A percentile compares a stretch with the other conserved stretches of the same genome.
Evolutionary conservation across 768 basidiomycete genomes (phyloP).

Genomic region (Agaricus bisporus): DNA sequence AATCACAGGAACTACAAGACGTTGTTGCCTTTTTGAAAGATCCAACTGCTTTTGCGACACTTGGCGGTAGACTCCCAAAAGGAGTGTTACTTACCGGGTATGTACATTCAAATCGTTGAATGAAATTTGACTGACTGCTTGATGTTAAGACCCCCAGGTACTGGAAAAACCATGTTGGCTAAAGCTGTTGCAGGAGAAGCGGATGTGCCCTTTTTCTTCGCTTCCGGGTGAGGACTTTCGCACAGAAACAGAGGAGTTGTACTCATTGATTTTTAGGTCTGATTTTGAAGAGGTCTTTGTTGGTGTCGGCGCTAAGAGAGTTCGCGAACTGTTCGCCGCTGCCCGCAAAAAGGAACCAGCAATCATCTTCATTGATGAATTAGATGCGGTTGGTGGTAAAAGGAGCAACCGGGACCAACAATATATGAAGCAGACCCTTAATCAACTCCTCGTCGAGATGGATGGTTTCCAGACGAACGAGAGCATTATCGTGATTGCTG

Average conservation of each 20-base stretch:
- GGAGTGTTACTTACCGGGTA: conserved; percentile 86
- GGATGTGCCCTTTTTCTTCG: conserved; percentile 95
- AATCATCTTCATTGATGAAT: conserved; percentile 97
- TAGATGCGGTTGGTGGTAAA: conserved; percentile 91
- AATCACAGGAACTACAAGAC: conserved; percentile 80
- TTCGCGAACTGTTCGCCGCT: conserved; percentile 89
- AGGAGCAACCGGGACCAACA: conserved; percentile 79
- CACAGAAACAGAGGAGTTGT: conserved; percentile 1
- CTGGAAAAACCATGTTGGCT: conserved; percentile 98
- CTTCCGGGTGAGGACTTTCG: conserved; percentile 61
- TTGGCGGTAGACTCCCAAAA: conserved; percentile 93
- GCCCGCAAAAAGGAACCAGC: conserved; percentile 94
- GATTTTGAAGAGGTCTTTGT: conserved; percentile 99
- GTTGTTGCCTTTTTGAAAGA: conserved; percentile 95
- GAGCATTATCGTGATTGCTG: conserved; percentile 92
- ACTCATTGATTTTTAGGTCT: conserved; percentile 39
- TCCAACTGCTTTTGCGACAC: conserved; percentile 79
- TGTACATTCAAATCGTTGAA: conserved; percentile 12
- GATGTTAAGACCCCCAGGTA: conserved; percentile 64
- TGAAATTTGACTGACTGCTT: conserved; percentile 8
- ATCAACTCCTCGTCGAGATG: conserved; percentile 95
- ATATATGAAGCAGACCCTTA: conserved; percentile 91
- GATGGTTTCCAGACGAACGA: conserved; percentile 94
- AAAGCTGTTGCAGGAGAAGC: conserved; percentile 97
- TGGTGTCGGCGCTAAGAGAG: conserved; percentile 90